A percentile compares a stretch with the other conserved stretches of the same genome.
Conservation (phyloP, 148 eudicot genomes). For the Euryodendron excelsum region DNA sequence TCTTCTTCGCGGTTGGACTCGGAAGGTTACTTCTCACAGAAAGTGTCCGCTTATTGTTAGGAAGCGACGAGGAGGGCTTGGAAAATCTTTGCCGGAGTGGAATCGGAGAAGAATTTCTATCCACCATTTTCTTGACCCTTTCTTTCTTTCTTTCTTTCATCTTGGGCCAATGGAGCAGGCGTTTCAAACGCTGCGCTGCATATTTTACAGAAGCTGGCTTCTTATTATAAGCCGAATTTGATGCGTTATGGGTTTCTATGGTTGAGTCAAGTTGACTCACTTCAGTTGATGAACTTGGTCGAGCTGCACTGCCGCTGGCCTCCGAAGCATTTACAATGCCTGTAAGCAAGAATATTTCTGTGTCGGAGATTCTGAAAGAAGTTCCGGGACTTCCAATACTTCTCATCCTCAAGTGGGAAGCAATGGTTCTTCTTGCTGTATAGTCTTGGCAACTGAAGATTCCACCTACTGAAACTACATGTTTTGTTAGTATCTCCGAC, state of each 20-base stretch:
- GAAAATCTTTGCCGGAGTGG: slow-evolving; percentile 68
- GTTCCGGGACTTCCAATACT: slow-evolving; percentile 83
- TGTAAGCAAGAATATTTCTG: slow-evolving; percentile 57
- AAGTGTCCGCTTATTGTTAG: slow-evolving; percentile 70
- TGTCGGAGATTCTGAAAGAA: slow-evolving; percentile 64
- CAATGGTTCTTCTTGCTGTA: slow-evolving; percentile 63
- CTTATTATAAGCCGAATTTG: slow-evolving; percentile 26
- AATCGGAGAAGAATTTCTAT: slow-evolving; percentile 35
- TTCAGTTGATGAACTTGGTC: slow-evolving; percentile 32
- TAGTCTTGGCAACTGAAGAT: slow-evolving; percentile 65
- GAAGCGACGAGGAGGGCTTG: slow-evolving; percentile 38
- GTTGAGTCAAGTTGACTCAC: slow-evolving; percentile 37
- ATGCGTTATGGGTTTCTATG: slow-evolving; percentile 17
- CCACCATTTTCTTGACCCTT: slow-evolving; percentile 35
- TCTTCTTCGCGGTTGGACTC: slow-evolving; percentile 80
- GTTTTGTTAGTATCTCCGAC: slow-evolving; percentile 63
- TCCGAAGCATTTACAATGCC: slow-evolving; percentile 48
- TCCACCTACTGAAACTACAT: slow-evolving; percentile 85
- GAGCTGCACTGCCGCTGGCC: slow-evolving; percentile 19
- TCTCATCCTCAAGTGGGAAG: slow-evolving; percentile 75
- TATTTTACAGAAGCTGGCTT: slow-evolving; percentile 32
- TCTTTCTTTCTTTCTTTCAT: slow-evolving; percentile 33
- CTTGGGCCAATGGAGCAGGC: slow-evolving; percentile 68
- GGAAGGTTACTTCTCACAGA: slow-evolving; percentile 74
- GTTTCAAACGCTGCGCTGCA: slow-evolving; percentile 55